phyloP scores from a whole-genome alignment of 768 basidiomycete species.

The Filobasidium floriforme region DNA sequence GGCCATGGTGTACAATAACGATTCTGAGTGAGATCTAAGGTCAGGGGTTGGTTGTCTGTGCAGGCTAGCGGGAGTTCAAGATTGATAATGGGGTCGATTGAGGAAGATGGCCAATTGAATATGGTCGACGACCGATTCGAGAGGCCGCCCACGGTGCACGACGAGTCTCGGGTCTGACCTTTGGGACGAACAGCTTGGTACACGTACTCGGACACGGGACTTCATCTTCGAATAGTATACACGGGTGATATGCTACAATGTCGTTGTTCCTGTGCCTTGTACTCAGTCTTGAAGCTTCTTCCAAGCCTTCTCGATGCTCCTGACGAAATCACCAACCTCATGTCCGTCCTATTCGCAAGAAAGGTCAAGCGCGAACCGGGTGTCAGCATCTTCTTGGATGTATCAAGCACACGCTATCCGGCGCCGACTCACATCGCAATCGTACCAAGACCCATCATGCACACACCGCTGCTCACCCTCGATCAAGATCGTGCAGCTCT shows the following conservation, averaged over 20 bases:
- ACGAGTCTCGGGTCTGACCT: no score
- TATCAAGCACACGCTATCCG: no score
- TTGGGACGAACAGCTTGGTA: no score
- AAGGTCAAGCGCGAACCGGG: neutral
- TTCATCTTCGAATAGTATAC: no score
- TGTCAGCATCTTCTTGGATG: neutral
- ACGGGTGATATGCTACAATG: no score
- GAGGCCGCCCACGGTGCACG: no score
- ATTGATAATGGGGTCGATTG: no score
- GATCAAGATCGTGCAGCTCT: constrained; percentile 81
- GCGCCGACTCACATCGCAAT: constrained; percentile 64
- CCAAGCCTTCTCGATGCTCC: constrained; percentile 69
- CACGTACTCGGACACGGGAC: no score
- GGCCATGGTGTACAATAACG: constrained; percentile 50
- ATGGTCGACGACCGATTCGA: no score
- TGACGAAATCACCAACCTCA: constrained; percentile 62
- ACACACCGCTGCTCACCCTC: constrained; percentile 46
- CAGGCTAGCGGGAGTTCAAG: neutral
- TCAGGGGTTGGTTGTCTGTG: neutral
- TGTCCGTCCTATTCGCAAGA: constrained; percentile 59
- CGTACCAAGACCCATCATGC: constrained; percentile 56
- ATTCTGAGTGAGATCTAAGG: neutral
- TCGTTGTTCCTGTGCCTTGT: no score
- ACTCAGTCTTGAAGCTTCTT: constrained; percentile 36
- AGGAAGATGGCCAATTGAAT: no score